These are phyloP conservation scores for Sporothrix mexicana DNA, from an alignment of 2,329 filamentous ascomycete species.

Conservation along the genomic window DNA sequence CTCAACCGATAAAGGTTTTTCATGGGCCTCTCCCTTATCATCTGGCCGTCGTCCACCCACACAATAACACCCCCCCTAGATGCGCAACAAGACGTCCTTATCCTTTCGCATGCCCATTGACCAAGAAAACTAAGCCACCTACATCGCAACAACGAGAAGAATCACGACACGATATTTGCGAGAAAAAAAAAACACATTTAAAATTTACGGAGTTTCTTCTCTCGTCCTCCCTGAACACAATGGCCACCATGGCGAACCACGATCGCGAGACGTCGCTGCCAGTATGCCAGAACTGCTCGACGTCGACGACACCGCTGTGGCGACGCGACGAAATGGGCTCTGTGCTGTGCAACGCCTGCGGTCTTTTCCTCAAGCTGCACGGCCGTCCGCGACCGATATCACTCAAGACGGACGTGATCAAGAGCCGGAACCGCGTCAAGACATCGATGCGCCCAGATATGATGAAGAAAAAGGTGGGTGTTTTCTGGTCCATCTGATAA, in stretches of 20 bases:
- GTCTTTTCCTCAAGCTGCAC: constrained; percentile 95
- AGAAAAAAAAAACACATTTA: not conserved
- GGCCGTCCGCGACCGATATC: constrained; percentile 91
- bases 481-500: constrained; percentile 13
- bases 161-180: not conserved
- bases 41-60: constrained; percentile 34
- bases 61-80: constrained; percentile 23
- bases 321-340: constrained; percentile 94
- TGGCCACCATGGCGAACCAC: constrained; percentile 61
- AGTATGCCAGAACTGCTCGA: constrained; percentile 94
- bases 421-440: constrained; percentile 98
- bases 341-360: constrained; percentile 97
- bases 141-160: constrained; percentile 6
- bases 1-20: constrained; percentile 39
- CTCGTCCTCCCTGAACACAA: constrained; percentile 35
- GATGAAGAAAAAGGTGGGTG: constrained; percentile 79
- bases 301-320: constrained; percentile 95
- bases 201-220: not conserved
- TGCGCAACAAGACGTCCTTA: constrained; percentile 26
- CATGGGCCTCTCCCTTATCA: constrained; percentile 37
- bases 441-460: constrained; percentile 74
- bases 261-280: constrained; percentile 76
- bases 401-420: constrained; percentile 98
- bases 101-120: constrained; percentile 33
- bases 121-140: constrained; percentile 8